These are phyloP conservation scores for Flagelloscypha sp. DNA, from an alignment of 768 basidiomycete genomes.

Conservation along the genomic window DNA sequence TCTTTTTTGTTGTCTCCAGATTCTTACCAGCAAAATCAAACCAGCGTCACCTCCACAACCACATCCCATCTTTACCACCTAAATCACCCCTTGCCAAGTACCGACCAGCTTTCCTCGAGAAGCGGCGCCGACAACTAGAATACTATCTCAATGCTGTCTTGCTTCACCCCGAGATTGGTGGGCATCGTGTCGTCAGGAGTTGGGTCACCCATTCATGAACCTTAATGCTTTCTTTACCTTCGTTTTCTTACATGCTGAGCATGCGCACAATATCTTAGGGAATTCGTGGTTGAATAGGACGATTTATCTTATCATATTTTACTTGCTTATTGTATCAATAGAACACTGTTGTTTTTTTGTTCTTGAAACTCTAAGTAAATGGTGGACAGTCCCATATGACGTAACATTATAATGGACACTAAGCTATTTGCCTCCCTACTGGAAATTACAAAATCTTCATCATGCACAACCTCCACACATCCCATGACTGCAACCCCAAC, in stretches of 20 bases:
- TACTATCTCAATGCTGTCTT: slow-evolving; percentile 59
- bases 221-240: no score
- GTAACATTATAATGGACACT: no score
- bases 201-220: slow-evolving; percentile 61
- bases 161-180: slow-evolving; percentile 65
- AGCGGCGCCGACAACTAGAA: slow-evolving; percentile 49
- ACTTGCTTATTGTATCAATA: no score
- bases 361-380: no score
- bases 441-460: no score
- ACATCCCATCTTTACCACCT: slow-evolving; percentile 55
- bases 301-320: no score
- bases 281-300: no score
- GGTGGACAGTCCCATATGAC: no score
- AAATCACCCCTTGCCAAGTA: slow-evolving; percentile 63
- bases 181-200: slow-evolving; percentile 44
- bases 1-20: not conserved
- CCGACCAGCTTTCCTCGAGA: slow-evolving; percentile 59
- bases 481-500: slow-evolving; percentile 79
- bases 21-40: slow-evolving; percentile 3
- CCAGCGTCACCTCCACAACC: slow-evolving; percentile 36
- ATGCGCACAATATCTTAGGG: no score
- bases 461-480: slow-evolving; percentile 62
- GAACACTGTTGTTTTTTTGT: no score
- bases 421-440: no score
- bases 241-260: no score